A percentile compares a stretch with the other conserved stretches of the same genome.
These are phyloP conservation scores for Suhomyces guaymorum DNA, from an alignment of 1,139 yeast genomes.

Conservation along the genomic window DNA sequence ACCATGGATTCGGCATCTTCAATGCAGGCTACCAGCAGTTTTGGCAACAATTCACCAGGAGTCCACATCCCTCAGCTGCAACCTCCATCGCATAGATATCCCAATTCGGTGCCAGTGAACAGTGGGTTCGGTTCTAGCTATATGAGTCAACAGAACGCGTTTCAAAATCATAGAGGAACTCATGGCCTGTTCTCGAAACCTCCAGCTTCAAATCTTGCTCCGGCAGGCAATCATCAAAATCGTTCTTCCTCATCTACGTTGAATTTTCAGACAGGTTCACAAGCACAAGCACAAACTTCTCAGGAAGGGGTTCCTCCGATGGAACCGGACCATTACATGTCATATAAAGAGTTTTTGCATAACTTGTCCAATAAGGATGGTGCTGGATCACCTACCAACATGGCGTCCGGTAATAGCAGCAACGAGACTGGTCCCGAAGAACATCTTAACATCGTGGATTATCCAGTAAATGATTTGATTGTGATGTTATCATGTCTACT, in stretches of 20 bases:
- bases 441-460: constrained; percentile 78
- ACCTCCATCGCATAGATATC: constrained; percentile 9
- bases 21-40: constrained; percentile 10
- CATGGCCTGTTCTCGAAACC: constrained; percentile 4
- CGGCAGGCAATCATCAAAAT: not conserved
- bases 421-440: constrained; percentile 31
- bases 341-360: constrained; percentile 44
- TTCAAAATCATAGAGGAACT: constrained; percentile 5
- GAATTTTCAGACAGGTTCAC: not conserved
- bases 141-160: constrained; percentile 3
- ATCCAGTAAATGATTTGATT: constrained; percentile 78
- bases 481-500: constrained; percentile 82
- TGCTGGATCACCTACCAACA: constrained; percentile 11
- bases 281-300: not conserved
- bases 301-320: too few relatives aligned
- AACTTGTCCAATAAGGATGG: constrained; percentile 30
- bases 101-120: constrained; percentile 12
- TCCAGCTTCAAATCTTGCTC: constrained; percentile 1
- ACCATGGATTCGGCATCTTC: constrained; percentile 45
- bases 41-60: constrained; percentile 7
- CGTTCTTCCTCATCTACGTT: not conserved
- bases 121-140: constrained; percentile 9
- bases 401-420: constrained; percentile 1
- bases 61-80: constrained; percentile 12
- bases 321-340: constrained; percentile 49